Percentiles rank a stretch among this genome's conserved stretches.
These are phyloP conservation scores for Epicoccum sorghinum DNA, from an alignment of 2,329 filamentous ascomycete genomes.

Conservation along the genomic window DNA sequence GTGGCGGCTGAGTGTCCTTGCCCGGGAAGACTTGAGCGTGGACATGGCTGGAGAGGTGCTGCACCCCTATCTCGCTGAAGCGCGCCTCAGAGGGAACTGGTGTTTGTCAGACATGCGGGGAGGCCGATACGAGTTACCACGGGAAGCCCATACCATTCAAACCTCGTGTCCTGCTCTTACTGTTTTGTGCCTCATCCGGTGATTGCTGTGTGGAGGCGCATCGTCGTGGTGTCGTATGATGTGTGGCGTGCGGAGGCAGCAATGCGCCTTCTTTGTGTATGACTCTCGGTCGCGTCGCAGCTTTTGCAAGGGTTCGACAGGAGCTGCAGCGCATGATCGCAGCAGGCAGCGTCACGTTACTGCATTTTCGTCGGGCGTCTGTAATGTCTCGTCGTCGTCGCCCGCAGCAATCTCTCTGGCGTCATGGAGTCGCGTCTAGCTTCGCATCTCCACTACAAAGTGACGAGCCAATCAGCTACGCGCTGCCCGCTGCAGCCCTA, in stretches of 20 bases:
- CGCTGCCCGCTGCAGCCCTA: conserved; percentile 10
- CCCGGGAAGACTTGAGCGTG: conserved; percentile 81
- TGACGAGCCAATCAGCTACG: conserved; percentile 1
- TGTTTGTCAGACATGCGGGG: conserved; percentile 1
- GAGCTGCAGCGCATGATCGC: conserved; percentile 42
- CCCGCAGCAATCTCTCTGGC: not conserved
- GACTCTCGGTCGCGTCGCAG: conserved; percentile 25
- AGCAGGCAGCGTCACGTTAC: conserved; percentile 22
- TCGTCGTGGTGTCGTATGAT: conserved; percentile 27
- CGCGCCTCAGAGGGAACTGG: conserved; percentile 63
- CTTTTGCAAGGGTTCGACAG: conserved; percentile 28
- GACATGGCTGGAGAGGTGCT: conserved; percentile 86
- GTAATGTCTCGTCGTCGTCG: not conserved
- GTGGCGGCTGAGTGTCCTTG: conserved; percentile 60
- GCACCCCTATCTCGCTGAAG: conserved; percentile 91
- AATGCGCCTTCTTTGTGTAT: not conserved
- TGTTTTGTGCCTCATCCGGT: conserved; percentile 8
- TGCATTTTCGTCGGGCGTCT: conserved; percentile 28
- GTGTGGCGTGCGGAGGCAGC: conserved; percentile 17
- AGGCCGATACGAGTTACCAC: too few relatives aligned
- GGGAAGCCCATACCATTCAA: conserved; percentile 25
- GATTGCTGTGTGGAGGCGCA: conserved; percentile 34
- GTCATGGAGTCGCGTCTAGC: conserved; percentile 15
- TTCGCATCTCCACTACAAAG: not conserved
- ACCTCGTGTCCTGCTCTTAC: conserved; percentile 9